Conservation (phyloP, 2,329 filamentous ascomycete species). For the Phialophora chinensis region DNA sequence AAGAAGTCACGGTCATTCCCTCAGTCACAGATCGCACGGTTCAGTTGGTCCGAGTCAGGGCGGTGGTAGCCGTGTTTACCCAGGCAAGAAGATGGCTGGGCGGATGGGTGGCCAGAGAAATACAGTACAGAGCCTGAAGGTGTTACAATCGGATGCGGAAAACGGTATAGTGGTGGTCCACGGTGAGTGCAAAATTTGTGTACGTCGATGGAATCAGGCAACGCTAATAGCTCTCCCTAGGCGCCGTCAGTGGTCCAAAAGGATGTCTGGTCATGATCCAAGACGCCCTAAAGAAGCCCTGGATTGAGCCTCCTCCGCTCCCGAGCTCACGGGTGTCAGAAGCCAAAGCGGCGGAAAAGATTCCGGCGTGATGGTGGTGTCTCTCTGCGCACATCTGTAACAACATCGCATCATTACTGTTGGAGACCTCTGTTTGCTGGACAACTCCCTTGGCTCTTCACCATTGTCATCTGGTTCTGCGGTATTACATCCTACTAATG, state of each 20-base stretch:
- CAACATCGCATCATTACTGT: neutral
- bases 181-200: slow-evolving; percentile 57
- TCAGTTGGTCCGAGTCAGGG: slow-evolving; percentile 89
- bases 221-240: slow-evolving; percentile 44
- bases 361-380: slow-evolving; percentile 14
- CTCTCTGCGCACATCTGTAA: neutral
- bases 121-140: slow-evolving; percentile 88
- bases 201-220: neutral
- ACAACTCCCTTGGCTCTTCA: neutral
- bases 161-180: slow-evolving; percentile 88
- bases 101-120: slow-evolving; percentile 90
- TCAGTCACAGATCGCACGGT: slow-evolving; percentile 91
- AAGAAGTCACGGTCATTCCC: slow-evolving; percentile 92
- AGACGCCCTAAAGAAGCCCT: slow-evolving; percentile 88
- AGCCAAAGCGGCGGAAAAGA: slow-evolving; percentile 27
- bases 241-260: slow-evolving; percentile 83
- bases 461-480: neutral
- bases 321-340: slow-evolving; percentile 26
- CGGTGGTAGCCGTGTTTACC: slow-evolving; percentile 86
- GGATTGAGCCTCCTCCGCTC: slow-evolving; percentile 59
- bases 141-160: slow-evolving; percentile 84
- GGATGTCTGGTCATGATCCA: slow-evolving; percentile 82
- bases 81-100: slow-evolving; percentile 97
- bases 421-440: neutral
- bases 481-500: neutral